These are phyloP conservation scores for Brassica cretica DNA, from an alignment of 345 rosid species.

Conservation along the genomic window DNA sequence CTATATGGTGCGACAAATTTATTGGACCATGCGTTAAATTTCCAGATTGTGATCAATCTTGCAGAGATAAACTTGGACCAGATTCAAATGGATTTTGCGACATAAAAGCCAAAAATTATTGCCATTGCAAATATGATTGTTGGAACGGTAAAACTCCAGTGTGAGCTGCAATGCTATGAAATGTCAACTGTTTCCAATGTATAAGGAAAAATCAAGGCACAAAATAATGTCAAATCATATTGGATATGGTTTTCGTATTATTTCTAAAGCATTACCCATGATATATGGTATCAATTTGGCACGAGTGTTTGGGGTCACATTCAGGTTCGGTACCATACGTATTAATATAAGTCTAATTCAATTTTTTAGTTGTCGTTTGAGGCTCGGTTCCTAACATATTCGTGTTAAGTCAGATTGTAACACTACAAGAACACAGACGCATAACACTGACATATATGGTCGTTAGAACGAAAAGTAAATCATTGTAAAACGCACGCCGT, in stretches of 20 bases:
- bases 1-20: not conserved
- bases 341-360: no score
- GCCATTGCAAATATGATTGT: not conserved
- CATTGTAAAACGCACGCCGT: no score
- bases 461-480: no score
- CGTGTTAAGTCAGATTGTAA: no score
- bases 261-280: not conserved
- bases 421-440: no score
- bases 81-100: not conserved
- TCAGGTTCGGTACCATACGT: no score
- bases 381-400: no score
- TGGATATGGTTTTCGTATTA: not conserved
- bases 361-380: no score
- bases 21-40: not conserved
- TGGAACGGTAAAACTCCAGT: not conserved
- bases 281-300: not conserved
- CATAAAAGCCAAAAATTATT: not conserved
- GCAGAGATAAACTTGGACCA: constrained; percentile 8
- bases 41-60: constrained; percentile 6
- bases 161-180: not conserved
- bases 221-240: not conserved
- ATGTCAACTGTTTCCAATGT: not conserved
- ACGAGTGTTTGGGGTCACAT: not conserved
- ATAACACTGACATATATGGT: no score
- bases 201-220: not conserved